phyloP scores from a whole-genome alignment of 2,329 filamentous ascomycete species.

The Colletotrichum falcatum region DNA sequence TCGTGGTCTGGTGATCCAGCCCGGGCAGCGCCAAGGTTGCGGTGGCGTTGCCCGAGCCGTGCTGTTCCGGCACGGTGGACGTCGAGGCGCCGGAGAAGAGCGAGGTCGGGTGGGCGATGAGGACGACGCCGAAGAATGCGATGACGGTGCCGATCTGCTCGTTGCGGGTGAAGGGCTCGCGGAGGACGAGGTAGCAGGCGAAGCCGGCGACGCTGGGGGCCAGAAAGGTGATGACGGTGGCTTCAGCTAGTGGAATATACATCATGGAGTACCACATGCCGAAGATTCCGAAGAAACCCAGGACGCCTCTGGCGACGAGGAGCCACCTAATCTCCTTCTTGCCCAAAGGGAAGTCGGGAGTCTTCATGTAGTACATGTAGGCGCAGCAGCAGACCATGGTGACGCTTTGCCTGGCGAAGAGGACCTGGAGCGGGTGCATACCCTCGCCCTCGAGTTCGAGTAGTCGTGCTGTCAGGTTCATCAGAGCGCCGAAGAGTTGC shows the following conservation, averaged over 20 bases:
- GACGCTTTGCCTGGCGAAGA: constrained; percentile 83
- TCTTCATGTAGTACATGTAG: constrained; percentile 80
- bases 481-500: constrained; percentile 84
- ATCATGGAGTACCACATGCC: constrained; percentile 76
- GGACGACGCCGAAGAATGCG: constrained; percentile 81
- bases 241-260: constrained; percentile 87
- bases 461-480: constrained; percentile 85
- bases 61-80: constrained; percentile 37
- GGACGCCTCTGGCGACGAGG: constrained; percentile 74
- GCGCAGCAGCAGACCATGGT: constrained; percentile 74
- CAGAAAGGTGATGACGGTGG: constrained; percentile 90
- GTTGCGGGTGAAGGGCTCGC: constrained; percentile 81
- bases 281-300: constrained; percentile 83
- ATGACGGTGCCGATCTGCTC: constrained; percentile 82
- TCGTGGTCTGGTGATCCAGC: constrained; percentile 58
- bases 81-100: constrained; percentile 57
- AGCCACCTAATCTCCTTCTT: constrained; percentile 73
- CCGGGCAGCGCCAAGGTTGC: constrained; percentile 45
- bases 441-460: constrained; percentile 78
- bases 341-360: constrained; percentile 79
- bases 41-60: constrained; percentile 36
- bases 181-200: constrained; percentile 78
- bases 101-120: constrained; percentile 80
- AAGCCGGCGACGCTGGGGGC: constrained; percentile 83
- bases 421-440: constrained; percentile 86